These are phyloP conservation scores for Termitomyces sp. DNA, from an alignment of 768 basidiomycete genomes.

Conservation along the genomic window DNA sequence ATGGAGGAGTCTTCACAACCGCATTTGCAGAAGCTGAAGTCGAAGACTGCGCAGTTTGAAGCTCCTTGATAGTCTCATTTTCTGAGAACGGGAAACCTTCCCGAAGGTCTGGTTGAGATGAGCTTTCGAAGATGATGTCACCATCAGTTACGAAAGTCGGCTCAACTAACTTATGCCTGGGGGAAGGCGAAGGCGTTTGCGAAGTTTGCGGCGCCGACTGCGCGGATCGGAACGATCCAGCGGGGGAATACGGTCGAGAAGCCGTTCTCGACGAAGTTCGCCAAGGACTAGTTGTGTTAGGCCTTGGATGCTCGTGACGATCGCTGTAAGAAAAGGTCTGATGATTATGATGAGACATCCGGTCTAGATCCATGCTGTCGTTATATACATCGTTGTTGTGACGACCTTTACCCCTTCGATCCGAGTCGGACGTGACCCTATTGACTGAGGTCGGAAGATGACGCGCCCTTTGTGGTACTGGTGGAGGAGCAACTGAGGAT, in stretches of 20 bases:
- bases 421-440: background rate
- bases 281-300: background rate
- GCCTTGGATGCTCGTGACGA: background rate
- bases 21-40: background rate
- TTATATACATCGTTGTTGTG: background rate
- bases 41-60: background rate
- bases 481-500: slow-evolving; percentile 3
- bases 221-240: slow-evolving; percentile 13
- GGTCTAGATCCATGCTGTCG: background rate
- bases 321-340: background rate
- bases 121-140: slow-evolving; percentile 13
- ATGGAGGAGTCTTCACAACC: background rate
- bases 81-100: slow-evolving; percentile 16
- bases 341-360: background rate
- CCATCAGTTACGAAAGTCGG: slow-evolving; percentile 16
- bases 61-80: slow-evolving; percentile 1
- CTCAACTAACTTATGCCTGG: slow-evolving; percentile 3
- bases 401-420: slow-evolving; percentile 7
- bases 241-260: slow-evolving; percentile 15
- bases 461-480: slow-evolving; percentile 1
- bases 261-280: slow-evolving; percentile 8
- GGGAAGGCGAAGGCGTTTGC: slow-evolving; percentile 5
- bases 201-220: slow-evolving; percentile 16
- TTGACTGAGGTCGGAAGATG: background rate
- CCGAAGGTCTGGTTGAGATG: slow-evolving; percentile 15